Evolutionary conservation across 2,329 filamentous ascomycete genomes (phyloP), one percentile per base, ranked within the genome.

Genomic region (Biscogniauxia sp.): DNA sequence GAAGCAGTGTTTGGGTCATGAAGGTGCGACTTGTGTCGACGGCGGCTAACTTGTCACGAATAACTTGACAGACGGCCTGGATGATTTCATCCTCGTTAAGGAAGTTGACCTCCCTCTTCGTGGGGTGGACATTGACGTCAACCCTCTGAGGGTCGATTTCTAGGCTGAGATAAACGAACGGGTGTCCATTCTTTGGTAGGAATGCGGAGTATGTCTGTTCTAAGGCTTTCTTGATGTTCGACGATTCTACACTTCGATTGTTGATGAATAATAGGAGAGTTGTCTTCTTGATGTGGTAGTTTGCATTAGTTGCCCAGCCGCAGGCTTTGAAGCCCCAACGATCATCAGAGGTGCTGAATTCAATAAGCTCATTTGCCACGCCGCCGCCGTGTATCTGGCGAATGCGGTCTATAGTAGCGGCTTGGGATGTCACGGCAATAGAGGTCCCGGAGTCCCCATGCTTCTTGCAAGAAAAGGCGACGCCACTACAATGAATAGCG

Each of bases 51-150:
- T 89, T 89, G 8, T 85, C 82, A 56, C 91, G 85, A 20, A 99
- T 90, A 57, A 91, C 85, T 62, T 88, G 86, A 77, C 93, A 97
- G 4, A 99, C 88, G 15, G 86, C 84, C 65, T 95, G 91, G 53
- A 95, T 90, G 53, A 99, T 96, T 68, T 99, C 95, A 65, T 99
- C 95, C 73, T 99, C 95, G 63, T 98, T 97, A 20, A 99, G 82
- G 69, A 99, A 98, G 71, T 98, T 95, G 20, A 99, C 95, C 73
- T 99, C 94, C 55, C 92, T 84, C 75, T 99, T 99, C 0, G 95
- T 99, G 0, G 95, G 95, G 74, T 99, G 95, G 0, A 99, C 90
- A 68, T 99, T 99, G 72, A 99, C 96, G 74, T 99, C 95, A 3
- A 99, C 92, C 57, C 94, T 84, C 25, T 90, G 87, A 1, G 95